These are phyloP conservation scores for Sugiyamaella americana DNA, from an alignment of 805 yeast species.

Conservation along the genomic window DNA sequence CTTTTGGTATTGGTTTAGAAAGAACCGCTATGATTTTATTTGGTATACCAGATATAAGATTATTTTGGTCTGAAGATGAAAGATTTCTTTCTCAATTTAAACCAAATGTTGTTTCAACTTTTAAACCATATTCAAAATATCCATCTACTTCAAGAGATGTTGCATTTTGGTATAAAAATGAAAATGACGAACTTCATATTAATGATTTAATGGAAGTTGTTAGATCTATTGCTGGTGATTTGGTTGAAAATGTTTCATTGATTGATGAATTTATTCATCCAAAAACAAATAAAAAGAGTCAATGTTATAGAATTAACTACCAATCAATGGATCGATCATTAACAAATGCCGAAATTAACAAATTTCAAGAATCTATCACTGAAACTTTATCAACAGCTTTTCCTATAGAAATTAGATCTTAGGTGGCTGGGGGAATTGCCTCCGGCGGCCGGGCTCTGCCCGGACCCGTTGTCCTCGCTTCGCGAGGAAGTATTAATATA, in stretches of 20 bases:
- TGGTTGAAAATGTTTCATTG: conserved; percentile 77
- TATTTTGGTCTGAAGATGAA: conserved; percentile 84
- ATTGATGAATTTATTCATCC: conserved; percentile 84
- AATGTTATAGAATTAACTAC: conserved; percentile 84
- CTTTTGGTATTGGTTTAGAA: conserved; percentile 93
- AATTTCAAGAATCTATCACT: conserved; percentile 61
- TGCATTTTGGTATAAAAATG: conserved; percentile 80
- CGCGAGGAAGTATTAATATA: too few relatives aligned
- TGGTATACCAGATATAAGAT: conserved; percentile 90
- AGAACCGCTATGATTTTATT: conserved; percentile 92
- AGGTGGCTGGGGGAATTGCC: too few relatives aligned
- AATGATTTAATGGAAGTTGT: conserved; percentile 94
- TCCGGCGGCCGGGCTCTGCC: too few relatives aligned
- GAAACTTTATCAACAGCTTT: conserved; percentile 45
- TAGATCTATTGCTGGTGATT: conserved; percentile 71
- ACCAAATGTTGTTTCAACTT: conserved; percentile 58
- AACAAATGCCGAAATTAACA: conserved; percentile 79
- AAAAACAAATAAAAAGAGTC: conserved; percentile 65
- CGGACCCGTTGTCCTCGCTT: too few relatives aligned
- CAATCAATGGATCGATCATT: conserved; percentile 94
- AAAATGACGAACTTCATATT: conserved; percentile 56
- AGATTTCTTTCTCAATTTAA: conserved; percentile 70
- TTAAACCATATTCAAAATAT: conserved; percentile 83
- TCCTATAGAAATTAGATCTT: conserved; percentile 57
- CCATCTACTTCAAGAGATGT: conserved; percentile 85